phyloP scores from a whole-genome alignment of 306 rosid genomes.

The Abrus pulchellus region DNA sequence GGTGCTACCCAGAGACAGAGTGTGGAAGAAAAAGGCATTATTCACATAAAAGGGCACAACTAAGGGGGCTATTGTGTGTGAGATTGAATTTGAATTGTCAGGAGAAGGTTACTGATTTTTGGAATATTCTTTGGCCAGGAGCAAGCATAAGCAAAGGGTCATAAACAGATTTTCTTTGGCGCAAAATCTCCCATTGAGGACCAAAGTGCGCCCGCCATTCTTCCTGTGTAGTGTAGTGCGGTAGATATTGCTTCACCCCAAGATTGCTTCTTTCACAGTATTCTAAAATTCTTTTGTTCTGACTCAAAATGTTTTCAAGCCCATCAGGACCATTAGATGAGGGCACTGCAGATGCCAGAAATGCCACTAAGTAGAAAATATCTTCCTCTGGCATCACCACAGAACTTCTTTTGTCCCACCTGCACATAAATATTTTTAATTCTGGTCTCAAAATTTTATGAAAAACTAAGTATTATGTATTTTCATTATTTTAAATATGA shows the following conservation, averaged over 20 bases:
- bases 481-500: no score
- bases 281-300: slow-evolving; percentile 85
- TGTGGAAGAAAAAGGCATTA: slow-evolving; percentile 26
- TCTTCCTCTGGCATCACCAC: slow-evolving; percentile 86
- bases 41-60: neutral
- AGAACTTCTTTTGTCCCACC: slow-evolving; percentile 90
- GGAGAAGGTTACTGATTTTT: slow-evolving; percentile 65
- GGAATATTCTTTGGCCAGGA: slow-evolving; percentile 92
- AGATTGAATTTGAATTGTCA: slow-evolving; percentile 43
- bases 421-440: slow-evolving; percentile 11
- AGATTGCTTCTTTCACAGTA: slow-evolving; percentile 77
- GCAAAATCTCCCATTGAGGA: slow-evolving; percentile 78
- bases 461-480: no score
- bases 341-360: slow-evolving; percentile 92
- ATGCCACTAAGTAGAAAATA: slow-evolving; percentile 86
- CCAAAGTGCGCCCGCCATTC: slow-evolving; percentile 93
- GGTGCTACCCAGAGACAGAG: slow-evolving; percentile 34
- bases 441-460: no score
- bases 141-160: slow-evolving; percentile 95
- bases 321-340: slow-evolving; percentile 80
- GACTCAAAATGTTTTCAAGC: slow-evolving; percentile 77
- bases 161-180: slow-evolving; percentile 76
- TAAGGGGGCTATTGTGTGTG: no score
- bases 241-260: slow-evolving; percentile 90
- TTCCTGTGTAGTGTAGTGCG: slow-evolving; percentile 78